phyloP scores from a whole-genome alignment of 2,329 filamentous ascomycete species.

The Lecanicillium sp. region DNA sequence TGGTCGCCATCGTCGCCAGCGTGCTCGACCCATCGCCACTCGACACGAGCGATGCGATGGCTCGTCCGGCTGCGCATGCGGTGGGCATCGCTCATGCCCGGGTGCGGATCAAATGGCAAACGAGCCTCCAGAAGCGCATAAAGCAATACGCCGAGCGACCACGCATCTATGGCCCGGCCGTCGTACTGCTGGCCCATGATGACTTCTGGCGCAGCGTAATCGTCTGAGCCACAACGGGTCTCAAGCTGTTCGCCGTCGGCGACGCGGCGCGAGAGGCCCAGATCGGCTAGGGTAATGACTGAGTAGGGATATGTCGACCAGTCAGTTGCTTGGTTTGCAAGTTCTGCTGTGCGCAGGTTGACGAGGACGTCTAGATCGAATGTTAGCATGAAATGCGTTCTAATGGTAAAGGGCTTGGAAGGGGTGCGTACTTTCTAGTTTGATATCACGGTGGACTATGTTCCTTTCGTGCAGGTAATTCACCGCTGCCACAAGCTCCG shows the following conservation, averaged over 20 bases:
- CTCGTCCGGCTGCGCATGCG: constrained; percentile 74
- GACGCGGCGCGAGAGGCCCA: constrained; percentile 81
- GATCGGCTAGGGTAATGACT: constrained; percentile 80
- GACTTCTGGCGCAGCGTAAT: constrained; percentile 94
- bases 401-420: background rate
- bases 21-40: constrained; percentile 91
- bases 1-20: constrained; percentile 81
- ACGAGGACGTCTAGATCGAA: constrained; percentile 76
- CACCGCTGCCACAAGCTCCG: constrained; percentile 79
- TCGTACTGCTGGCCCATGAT: constrained; percentile 94
- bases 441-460: constrained; percentile 96
- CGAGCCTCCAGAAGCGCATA: constrained; percentile 92
- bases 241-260: constrained; percentile 81
- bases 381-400: constrained; percentile 9
- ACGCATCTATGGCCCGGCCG: constrained; percentile 83
- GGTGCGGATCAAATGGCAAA: constrained; percentile 84
- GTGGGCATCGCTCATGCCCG: constrained; percentile 67
- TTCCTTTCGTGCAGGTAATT: constrained; percentile 74
- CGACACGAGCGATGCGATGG: constrained; percentile 89
- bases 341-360: constrained; percentile 63
- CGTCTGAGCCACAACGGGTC: constrained; percentile 90
- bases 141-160: constrained; percentile 87
- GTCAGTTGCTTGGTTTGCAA: constrained; percentile 54
- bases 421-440: constrained; percentile 79
- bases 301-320: constrained; percentile 74